A percentile compares a stretch with the other conserved stretches of the same genome.
Evolutionary conservation across 192 early-diverging fungal species (phyloP).

Genomic region (Linnemannia elongata): DNA sequence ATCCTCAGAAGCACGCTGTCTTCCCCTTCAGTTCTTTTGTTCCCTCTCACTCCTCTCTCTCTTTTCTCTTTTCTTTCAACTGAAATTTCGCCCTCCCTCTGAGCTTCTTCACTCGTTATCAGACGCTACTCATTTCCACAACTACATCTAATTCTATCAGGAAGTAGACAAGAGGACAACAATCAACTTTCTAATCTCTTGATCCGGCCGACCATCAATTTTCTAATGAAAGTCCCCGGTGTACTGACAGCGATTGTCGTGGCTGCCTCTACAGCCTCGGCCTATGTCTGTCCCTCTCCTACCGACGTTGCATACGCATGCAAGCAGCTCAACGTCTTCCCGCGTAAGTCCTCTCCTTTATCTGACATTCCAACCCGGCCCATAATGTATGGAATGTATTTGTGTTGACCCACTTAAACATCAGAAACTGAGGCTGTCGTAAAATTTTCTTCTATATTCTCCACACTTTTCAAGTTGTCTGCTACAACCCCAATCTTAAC

Average conservation of each 20-base stretch:
- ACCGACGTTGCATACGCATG: conserved; percentile 13
- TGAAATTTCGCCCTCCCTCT: neutral
- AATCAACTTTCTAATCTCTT: neutral
- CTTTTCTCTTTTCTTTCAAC: neutral
- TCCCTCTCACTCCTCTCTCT: neutral
- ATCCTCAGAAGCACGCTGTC: neutral
- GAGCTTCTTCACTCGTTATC: neutral
- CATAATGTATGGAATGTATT: neutral
- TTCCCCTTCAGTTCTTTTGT: neutral
- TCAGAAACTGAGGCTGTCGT: neutral
- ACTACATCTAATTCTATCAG: neutral
- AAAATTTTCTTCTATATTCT: neutral
- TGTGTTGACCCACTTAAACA: neutral
- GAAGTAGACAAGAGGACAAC: neutral
- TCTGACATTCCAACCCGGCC: no score
- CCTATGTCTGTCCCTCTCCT: conserved; percentile 20
- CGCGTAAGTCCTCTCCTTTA: conserved; percentile 12
- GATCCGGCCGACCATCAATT: no score
- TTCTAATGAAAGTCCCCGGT: neutral
- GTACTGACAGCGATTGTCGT: neutral
- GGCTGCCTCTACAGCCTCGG: neutral
- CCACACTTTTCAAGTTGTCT: conserved; percentile 17
- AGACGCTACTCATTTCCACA: neutral
- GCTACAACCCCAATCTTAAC: conserved; percentile 29
- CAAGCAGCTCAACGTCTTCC: conserved; percentile 32